Evolutionary conservation across 164 flowering plant species (phyloP).

Genomic region (Macadamia integrifolia): DNA sequence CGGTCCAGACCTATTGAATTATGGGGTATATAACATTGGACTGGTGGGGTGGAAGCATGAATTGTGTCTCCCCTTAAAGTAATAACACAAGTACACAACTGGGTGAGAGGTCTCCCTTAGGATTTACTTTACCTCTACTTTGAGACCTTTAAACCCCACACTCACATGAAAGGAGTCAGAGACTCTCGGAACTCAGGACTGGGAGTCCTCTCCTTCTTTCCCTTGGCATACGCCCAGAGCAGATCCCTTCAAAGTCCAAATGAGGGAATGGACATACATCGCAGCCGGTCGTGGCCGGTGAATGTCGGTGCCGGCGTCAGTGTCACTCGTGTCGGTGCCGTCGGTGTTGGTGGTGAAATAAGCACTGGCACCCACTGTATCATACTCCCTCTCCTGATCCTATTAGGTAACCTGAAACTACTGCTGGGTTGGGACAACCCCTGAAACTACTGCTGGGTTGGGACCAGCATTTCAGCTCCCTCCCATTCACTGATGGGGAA

Average conservation of each 20-base stretch:
- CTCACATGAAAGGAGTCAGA: conserved; percentile 14
- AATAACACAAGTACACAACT: too few relatives aligned
- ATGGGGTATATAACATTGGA: background rate
- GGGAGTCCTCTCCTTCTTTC: too few relatives aligned
- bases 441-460: background rate
- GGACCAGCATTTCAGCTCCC: background rate
- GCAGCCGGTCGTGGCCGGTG: too few relatives aligned
- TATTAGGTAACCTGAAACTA: background rate
- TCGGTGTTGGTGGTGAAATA: background rate
- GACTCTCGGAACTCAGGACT: background rate
- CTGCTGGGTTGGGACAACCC: background rate
- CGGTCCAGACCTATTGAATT: background rate
- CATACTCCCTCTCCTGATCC: background rate
- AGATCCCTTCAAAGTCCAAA: too few relatives aligned
- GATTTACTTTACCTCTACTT: background rate
- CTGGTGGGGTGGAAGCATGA: background rate
- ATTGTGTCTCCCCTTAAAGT: too few relatives aligned
- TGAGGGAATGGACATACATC: too few relatives aligned
- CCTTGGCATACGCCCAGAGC: too few relatives aligned
- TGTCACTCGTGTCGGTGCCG: background rate
- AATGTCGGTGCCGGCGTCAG: background rate
- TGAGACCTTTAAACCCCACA: conserved; percentile 5
- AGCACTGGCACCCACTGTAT: background rate
- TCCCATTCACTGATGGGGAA: conserved; percentile 5
- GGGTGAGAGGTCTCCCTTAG: too few relatives aligned